Evolutionary conservation across 768 basidiomycete species (phyloP), one percentile per base, ranked within the genome.

Genomic region (Russula abietina): DNA sequence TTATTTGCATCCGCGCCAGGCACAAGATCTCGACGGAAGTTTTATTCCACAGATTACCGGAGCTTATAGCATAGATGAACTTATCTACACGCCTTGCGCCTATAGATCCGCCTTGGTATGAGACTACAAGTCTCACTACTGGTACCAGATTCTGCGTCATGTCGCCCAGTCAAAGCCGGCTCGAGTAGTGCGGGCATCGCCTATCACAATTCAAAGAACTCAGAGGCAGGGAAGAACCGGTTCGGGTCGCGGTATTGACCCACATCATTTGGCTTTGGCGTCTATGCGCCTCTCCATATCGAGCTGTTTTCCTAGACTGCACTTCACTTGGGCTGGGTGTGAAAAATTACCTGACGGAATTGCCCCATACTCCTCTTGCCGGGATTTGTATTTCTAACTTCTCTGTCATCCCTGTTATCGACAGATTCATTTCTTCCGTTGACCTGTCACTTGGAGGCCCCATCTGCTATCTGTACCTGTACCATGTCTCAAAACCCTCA

Each of bases 321-420:
- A 32, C 60, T 64, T 64, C 58, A 64, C 55, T 51, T 54, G 43
- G 36, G 58, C 63, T 45, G 63, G 63, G 63, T 64, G 63, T 64
- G 63, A 64, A 64, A 64, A 60, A 36, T 60, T 64, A 55, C 22
- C 57, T 64, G 53, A 64, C 53, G 32, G 58, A 60, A 36, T 64
- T 41, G 55, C 55, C 61, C 51, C 55, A 51, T 56, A 30, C 48
- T 39, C 58, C 32, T 60, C 46, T 30, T 57, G 48, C 63, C 46
- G 59, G 58, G 54, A 64, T 38, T 45, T 49, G 28, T 49, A 46
- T 64, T 64, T 58, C 57, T 32, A 59, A 59, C 55, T 59, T 59
- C 58, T 50, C 58, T 26, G 39, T 41, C 58, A 46, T 49, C n/a
- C 55, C 19, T 57, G 50, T 57, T 32, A 63, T 62, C 64, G 46